These are phyloP conservation scores for Adansonia grandidieri DNA, from an alignment of 441 rosid species.

Conservation along the genomic window DNA sequence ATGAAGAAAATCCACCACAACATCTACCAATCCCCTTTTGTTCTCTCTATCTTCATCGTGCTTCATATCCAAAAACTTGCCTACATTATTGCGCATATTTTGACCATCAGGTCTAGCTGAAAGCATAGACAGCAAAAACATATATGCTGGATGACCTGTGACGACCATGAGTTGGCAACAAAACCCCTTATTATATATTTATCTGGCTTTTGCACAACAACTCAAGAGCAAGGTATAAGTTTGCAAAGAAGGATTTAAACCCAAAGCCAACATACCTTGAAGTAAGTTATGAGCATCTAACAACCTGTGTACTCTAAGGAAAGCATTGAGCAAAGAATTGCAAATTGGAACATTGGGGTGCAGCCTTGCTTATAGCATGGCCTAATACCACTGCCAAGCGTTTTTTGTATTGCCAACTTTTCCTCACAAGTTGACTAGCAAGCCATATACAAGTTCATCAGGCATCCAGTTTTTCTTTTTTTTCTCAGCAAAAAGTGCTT, in stretches of 20 bases:
- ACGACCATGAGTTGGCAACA: constrained; percentile 77
- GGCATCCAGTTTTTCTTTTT: constrained; percentile 77
- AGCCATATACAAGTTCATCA: constrained; percentile 92
- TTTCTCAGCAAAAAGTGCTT: constrained; percentile 78
- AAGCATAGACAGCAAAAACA: constrained; percentile 75
- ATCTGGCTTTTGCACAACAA: constrained; percentile 77
- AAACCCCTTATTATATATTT: constrained; percentile 65
- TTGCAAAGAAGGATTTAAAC: constrained; percentile 73
- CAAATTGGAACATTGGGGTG: constrained; percentile 88
- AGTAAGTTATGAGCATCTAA: constrained; percentile 73
- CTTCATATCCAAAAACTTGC: constrained; percentile 78
- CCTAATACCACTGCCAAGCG: constrained; percentile 83
- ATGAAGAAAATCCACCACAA: constrained; percentile 87
- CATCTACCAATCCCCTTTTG: constrained; percentile 88
- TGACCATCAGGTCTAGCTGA: constrained; percentile 85
- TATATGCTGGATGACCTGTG: constrained; percentile 84
- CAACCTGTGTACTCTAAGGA: constrained; percentile 69
- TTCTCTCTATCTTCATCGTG: constrained; percentile 95
- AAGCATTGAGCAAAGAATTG: constrained; percentile 89
- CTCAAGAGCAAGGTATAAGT: constrained; percentile 91
- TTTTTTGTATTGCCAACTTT: constrained; percentile 82
- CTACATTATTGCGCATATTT: constrained; percentile 74
- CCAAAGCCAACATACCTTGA: constrained; percentile 67
- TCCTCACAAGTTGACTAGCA: constrained; percentile 89
- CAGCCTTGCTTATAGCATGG: constrained; percentile 77